These are phyloP conservation scores for Mycena floridula DNA, from an alignment of 768 basidiomycete genomes.

Conservation along the genomic window DNA sequence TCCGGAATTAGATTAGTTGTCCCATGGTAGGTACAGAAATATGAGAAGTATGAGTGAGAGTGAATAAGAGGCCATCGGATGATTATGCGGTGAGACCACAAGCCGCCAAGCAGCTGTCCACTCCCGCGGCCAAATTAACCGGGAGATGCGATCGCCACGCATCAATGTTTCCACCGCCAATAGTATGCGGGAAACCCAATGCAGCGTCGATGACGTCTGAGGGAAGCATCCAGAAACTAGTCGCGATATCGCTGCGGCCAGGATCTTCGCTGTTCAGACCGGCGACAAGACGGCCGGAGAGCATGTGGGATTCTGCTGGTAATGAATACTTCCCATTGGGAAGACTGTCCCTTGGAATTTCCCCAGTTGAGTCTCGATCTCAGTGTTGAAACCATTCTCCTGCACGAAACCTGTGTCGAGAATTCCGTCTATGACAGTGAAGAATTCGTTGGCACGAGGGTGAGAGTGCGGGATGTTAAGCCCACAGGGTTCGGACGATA, in stretches of 20 bases:
- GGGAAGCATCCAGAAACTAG: too few species aligned
- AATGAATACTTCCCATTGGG: constrained; percentile 8
- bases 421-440: constrained; percentile 22
- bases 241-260: constrained; percentile 8
- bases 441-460: constrained; percentile 26
- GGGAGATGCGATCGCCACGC: too few species aligned
- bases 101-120: constrained; percentile 7
- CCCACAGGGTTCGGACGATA: constrained; percentile 8
- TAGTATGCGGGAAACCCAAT: constrained; percentile 9
- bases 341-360: too few species aligned
- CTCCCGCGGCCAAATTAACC: constrained; percentile 5
- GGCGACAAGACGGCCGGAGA: too few species aligned
- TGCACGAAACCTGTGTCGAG: too few species aligned
- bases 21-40: too few species aligned
- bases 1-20: too few species aligned
- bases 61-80: too few species aligned
- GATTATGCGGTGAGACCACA: constrained; percentile 6
- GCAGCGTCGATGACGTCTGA: constrained; percentile 7
- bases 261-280: constrained; percentile 8
- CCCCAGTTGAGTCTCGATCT: constrained; percentile 9
- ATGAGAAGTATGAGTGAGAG: too few species aligned
- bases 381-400: constrained; percentile 18
- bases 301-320: constrained; percentile 11
- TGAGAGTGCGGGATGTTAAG: constrained; percentile 30
- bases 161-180: constrained; percentile 8